Evolutionary conservation across 2,329 filamentous ascomycete species (phyloP).

Genomic region (Pyrenochaeta sp.): DNA sequence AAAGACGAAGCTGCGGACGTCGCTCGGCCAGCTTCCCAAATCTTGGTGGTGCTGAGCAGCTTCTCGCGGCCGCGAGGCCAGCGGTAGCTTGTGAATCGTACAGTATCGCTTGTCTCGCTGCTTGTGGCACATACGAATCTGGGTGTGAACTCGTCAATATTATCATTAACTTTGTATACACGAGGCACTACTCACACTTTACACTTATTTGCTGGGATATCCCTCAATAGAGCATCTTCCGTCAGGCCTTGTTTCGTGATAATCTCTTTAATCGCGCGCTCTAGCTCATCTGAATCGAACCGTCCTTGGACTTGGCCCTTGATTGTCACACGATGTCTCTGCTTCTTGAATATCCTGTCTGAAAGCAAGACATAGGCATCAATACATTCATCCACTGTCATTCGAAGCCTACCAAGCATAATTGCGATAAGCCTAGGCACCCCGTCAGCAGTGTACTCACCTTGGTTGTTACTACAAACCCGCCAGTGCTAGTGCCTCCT

Average conservation of each 20-base stretch:
- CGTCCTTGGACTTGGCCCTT: constrained; percentile 18
- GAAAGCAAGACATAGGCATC: constrained; percentile 11
- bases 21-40: constrained; percentile 22
- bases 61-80: constrained; percentile 27
- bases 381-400: constrained; percentile 14
- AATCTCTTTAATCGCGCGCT: constrained; percentile 15
- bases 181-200: constrained; percentile 9
- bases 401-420: constrained; percentile 18
- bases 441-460: no score
- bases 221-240: constrained; percentile 15
- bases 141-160: not conserved
- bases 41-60: constrained; percentile 21
- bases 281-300: constrained; percentile 30
- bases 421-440: constrained; percentile 11
- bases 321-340: constrained; percentile 12
- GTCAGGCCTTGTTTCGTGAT: constrained; percentile 14
- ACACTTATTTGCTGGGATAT: constrained; percentile 2
- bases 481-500: constrained; percentile 4
- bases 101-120: constrained; percentile 27
- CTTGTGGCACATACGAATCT: constrained; percentile 7
- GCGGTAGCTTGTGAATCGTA: constrained; percentile 46
- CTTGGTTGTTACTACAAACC: constrained; percentile 4
- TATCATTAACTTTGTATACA: no score
- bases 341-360: constrained; percentile 16
- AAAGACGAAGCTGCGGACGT: constrained; percentile 20